phyloP scores from a whole-genome alignment of 176 grass and related monocot genomes.

The Areca catechu region DNA sequence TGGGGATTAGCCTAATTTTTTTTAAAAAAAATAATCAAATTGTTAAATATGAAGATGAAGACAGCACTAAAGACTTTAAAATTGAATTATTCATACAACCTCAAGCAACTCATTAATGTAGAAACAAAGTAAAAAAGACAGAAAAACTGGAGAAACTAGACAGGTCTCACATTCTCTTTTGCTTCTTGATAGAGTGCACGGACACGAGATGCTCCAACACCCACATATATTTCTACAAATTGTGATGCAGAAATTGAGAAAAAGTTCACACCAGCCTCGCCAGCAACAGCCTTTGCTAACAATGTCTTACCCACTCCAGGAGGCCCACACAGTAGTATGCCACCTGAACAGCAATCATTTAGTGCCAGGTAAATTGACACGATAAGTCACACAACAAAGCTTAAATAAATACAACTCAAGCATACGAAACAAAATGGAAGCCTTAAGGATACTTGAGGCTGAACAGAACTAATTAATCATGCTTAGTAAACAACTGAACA shows the following conservation, averaged over 20 bases:
- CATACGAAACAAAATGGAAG: too few relatives aligned
- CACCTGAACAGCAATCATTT: constrained; percentile 8
- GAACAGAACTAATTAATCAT: too few relatives aligned
- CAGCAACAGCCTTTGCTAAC: constrained; percentile 28
- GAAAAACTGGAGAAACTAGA: not conserved
- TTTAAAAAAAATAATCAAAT: too few relatives aligned
- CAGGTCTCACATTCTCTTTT: constrained; percentile 27
- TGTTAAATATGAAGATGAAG: too few relatives aligned
- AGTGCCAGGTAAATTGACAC: too few relatives aligned
- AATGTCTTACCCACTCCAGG: constrained; percentile 28
- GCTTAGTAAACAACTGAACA: too few relatives aligned
- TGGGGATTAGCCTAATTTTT: too few relatives aligned
- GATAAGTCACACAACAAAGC: not conserved
- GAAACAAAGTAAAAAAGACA: not conserved
- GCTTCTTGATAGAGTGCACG: constrained; percentile 33
- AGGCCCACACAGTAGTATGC: constrained; percentile 25
- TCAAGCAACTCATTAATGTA: too few relatives aligned
- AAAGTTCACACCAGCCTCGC: constrained; percentile 30
- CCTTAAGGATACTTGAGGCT: too few relatives aligned
- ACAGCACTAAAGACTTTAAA: too few relatives aligned
- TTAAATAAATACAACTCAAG: not conserved
- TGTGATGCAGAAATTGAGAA: constrained; percentile 36
- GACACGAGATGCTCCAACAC: constrained; percentile 36
- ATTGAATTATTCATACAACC: too few relatives aligned
- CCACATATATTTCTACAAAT: constrained; percentile 40